Percentiles rank a stretch among this genome's conserved stretches.
These are phyloP conservation scores for Euclidium syriacum DNA, from an alignment of 345 rosid species.

Conservation along the genomic window DNA sequence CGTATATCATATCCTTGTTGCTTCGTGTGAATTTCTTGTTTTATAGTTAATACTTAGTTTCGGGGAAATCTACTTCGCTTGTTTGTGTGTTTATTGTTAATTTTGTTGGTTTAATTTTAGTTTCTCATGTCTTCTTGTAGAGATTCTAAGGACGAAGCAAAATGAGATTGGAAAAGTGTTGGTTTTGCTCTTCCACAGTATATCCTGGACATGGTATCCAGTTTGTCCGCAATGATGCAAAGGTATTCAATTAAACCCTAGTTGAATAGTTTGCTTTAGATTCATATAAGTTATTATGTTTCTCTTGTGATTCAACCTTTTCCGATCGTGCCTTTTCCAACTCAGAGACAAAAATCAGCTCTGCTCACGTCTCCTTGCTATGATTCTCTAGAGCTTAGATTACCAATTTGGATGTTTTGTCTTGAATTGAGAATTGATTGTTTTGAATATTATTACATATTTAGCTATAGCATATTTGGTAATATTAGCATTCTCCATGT, in stretches of 20 bases:
- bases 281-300: not conserved
- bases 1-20: too few relatives aligned
- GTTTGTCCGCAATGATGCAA: constrained; percentile 83
- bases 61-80: not conserved
- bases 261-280: not conserved
- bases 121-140: constrained; percentile 7
- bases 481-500: too few relatives aligned
- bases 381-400: not conserved
- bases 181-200: constrained; percentile 91
- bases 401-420: not conserved
- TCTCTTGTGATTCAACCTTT: not conserved
- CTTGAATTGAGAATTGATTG: not conserved
- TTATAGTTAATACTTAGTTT: too few relatives aligned
- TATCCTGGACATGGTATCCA: constrained; percentile 92
- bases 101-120: not conserved
- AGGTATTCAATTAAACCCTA: constrained; percentile 37
- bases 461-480: too few relatives aligned
- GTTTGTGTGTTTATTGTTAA: not conserved
- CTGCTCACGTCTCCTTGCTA: not conserved
- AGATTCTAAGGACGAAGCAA: constrained; percentile 12
- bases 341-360: not conserved
- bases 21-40: too few relatives aligned
- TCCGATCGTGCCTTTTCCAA: not conserved
- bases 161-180: constrained; percentile 90
- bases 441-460: not conserved